phyloP scores from a whole-genome alignment of 2,329 filamentous ascomycete species.

The Pleomassaria siparia region DNA sequence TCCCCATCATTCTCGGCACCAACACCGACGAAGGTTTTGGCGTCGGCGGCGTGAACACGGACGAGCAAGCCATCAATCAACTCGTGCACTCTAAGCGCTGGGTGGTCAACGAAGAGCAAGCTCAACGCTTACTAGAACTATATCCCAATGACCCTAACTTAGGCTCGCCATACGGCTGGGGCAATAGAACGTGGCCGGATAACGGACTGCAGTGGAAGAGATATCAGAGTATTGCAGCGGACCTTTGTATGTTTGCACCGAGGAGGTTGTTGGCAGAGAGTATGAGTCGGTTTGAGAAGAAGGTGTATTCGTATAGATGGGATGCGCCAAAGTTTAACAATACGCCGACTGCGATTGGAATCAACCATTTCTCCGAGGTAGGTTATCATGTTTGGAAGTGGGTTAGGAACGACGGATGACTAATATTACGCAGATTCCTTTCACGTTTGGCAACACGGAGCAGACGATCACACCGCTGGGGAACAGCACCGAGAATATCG shows the following conservation, averaged over 20 bases:
- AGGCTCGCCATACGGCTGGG: constrained; percentile 41
- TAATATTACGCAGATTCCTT: constrained; percentile 25
- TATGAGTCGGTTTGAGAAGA: constrained; percentile 22
- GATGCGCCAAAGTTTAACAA: constrained; percentile 1
- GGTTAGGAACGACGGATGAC: no score
- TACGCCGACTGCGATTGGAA: background rate
- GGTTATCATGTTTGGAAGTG: constrained; percentile 6
- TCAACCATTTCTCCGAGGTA: constrained; percentile 1
- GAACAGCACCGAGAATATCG: background rate
- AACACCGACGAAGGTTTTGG: constrained; percentile 67
- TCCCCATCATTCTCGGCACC: constrained; percentile 63
- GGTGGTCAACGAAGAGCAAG: constrained; percentile 25
- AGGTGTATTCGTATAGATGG: constrained; percentile 29
- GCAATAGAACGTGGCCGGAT: background rate
- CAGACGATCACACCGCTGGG: background rate
- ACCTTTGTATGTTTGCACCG: constrained; percentile 35
- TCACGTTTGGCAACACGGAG: constrained; percentile 31
- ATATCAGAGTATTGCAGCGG: background rate
- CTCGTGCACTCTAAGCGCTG: constrained; percentile 37
- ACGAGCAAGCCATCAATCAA: constrained; percentile 34
- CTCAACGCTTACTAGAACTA: constrained; percentile 22
- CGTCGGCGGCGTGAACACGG: constrained; percentile 53
- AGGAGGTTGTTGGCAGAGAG: constrained; percentile 23
- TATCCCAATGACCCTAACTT: constrained; percentile 45
- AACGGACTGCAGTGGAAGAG: constrained; percentile 1